Evolutionary conservation across 108 stramenopile species (phyloP), one percentile per base, ranked within the genome.

Genomic region (Discostella stelligeroides): DNA sequence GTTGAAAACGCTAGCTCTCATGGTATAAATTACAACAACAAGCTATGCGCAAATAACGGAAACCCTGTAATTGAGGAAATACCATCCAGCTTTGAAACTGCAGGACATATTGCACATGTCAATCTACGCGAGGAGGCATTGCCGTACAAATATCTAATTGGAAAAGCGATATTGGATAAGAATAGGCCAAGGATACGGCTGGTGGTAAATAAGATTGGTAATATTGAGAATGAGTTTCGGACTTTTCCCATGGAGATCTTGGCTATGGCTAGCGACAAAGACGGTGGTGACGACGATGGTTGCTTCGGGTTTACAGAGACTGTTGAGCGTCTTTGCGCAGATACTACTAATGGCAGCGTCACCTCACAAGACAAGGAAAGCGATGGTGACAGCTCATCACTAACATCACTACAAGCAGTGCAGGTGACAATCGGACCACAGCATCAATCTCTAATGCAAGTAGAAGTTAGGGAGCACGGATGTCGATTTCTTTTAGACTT

Each of bases 181-280:
- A 95, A 98, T 71, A 60, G 75, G 9, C 86, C 88, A 27, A 58
- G 78, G 29, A 86, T 98, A 29, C 74, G 83, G 49, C 94, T 92
- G 20, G 97, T 99, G 1, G 97, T 98, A 34, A 97, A 96, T 82
- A 99, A 99, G 74, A 53, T 95, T 30, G 98, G 93, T 28, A 84
- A 85, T 12, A 98, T 99, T 60, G 86, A 90, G 18, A 97, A 81
- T 46, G 82, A 91, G 66, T 99, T 84, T 76, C 85, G 98, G 11
- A 99, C 98, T 0, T 98, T 98, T 72, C 92, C 89, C 0, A 95
- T 99, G 92, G 97, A 98, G 84, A 87, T 99, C 11, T 62, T 99
- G 20, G 98, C 95, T 1, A 90, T 92, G 7, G 88, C 87, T 7
- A 42, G 57, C 20, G 50, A 58, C 42, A 48, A 75, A 0, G 53